These are phyloP conservation scores for Botryotinia narcissicola DNA, from an alignment of 2,329 filamentous ascomycete species.

Conservation along the genomic window DNA sequence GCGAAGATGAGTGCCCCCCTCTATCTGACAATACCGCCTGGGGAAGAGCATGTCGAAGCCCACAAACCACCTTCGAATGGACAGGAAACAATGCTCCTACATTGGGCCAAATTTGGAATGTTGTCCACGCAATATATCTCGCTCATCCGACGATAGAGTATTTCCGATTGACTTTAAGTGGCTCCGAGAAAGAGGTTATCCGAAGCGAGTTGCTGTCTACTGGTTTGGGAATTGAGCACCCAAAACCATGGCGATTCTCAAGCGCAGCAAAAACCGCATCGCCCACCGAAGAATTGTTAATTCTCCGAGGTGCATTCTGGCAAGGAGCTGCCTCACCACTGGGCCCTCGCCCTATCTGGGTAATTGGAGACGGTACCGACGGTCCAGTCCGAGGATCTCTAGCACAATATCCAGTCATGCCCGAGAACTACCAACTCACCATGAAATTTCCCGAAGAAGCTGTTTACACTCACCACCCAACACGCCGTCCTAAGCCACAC, in stretches of 20 bases:
- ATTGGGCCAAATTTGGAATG: slow-evolving; percentile 42
- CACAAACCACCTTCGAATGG: slow-evolving; percentile 40
- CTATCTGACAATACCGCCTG: slow-evolving; percentile 42
- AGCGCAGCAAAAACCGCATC: not conserved
- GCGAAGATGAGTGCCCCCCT: slow-evolving; percentile 25
- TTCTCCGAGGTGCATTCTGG: slow-evolving; percentile 62
- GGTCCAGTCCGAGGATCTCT: slow-evolving; percentile 42
- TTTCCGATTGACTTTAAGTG: slow-evolving; percentile 39
- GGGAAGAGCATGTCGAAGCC: slow-evolving; percentile 38
- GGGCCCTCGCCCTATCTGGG: slow-evolving; percentile 62
- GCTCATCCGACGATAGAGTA: slow-evolving; percentile 37
- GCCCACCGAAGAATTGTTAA: slow-evolving; percentile 42
- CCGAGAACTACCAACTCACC: slow-evolving; percentile 46
- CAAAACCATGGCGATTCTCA: slow-evolving; percentile 22
- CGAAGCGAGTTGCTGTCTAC: slow-evolving; percentile 37
- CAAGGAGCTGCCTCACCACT: slow-evolving; percentile 67
- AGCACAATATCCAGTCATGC: slow-evolving; percentile 41
- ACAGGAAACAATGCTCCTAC: slow-evolving; percentile 34
- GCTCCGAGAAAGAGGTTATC: slow-evolving; percentile 34
- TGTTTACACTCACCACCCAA: slow-evolving; percentile 63
- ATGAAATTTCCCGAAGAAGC: slow-evolving; percentile 31
- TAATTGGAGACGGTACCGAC: slow-evolving; percentile 22
- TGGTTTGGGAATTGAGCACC: slow-evolving; percentile 28
- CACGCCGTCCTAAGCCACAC: slow-evolving; percentile 67
- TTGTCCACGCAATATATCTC: slow-evolving; percentile 42